phyloP scores from a whole-genome alignment of 495 filamentous ascomycete genomes.

The Echria macrotheca region DNA sequence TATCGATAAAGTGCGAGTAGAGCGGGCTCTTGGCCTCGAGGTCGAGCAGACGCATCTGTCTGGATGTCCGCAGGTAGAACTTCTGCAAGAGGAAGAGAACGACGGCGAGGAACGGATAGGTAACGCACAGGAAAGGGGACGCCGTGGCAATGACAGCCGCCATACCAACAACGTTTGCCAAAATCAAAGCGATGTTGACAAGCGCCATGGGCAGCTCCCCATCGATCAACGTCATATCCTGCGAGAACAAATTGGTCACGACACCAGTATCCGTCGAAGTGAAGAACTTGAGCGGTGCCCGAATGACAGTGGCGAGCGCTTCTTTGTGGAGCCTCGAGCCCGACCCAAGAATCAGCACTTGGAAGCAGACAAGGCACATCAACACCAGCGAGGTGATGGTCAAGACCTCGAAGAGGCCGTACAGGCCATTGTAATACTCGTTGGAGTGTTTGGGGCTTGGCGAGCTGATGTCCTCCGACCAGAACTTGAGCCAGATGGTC shows the following conservation, averaged over 20 bases:
- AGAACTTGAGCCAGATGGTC: constrained; percentile 25
- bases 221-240: constrained; percentile 32
- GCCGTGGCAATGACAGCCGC: constrained; percentile 26
- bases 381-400: constrained; percentile 13
- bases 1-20: constrained; percentile 40
- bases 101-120: constrained; percentile 26
- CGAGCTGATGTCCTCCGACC: constrained; percentile 18
- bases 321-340: constrained; percentile 19
- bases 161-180: constrained; percentile 19
- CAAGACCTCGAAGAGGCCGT: constrained; percentile 20
- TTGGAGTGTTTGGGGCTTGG: constrained; percentile 16
- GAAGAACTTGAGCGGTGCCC: constrained; percentile 23
- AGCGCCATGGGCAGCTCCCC: constrained; percentile 19
- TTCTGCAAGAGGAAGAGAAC: constrained; percentile 45
- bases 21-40: constrained; percentile 32
- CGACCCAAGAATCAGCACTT: constrained; percentile 12
- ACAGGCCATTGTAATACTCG: constrained; percentile 20
- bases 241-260: constrained; percentile 33
- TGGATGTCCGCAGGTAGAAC: constrained; percentile 51
- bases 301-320: constrained; percentile 18
- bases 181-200: constrained; percentile 9
- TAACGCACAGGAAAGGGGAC: constrained; percentile 22
- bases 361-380: constrained; percentile 12
- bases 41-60: constrained; percentile 53
- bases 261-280: constrained; percentile 21